These are phyloP conservation scores for Leccinum longicurvipes DNA, from an alignment of 768 basidiomycete species.

Conservation along the genomic window DNA sequence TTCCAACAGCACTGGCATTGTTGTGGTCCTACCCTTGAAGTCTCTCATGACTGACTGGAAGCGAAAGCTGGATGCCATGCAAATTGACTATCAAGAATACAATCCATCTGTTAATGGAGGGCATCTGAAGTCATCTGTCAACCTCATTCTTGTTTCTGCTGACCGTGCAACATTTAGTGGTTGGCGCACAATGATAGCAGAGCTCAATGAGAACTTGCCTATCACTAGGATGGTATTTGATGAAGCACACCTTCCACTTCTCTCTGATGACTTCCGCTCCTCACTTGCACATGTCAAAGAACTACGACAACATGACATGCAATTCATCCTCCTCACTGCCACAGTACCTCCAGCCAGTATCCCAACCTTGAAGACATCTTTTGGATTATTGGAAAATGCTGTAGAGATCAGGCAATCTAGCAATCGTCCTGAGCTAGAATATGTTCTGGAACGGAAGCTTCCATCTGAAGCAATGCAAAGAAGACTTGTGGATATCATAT, in stretches of 20 bases:
- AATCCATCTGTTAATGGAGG: background rate
- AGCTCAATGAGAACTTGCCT: background rate
- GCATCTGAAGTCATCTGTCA: background rate
- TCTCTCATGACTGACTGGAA: background rate
- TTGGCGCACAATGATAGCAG: background rate
- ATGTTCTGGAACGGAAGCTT: background rate
- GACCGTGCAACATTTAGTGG: background rate
- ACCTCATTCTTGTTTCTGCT: background rate
- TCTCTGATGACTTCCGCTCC: background rate
- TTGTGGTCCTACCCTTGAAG: background rate
- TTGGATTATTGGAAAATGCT: background rate
- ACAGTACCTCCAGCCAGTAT: background rate
- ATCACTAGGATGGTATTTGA: background rate
- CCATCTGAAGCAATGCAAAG: background rate
- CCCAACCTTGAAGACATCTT: background rate
- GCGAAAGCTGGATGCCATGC: background rate
- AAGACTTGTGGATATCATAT: background rate
- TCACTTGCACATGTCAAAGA: background rate
- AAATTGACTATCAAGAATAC: background rate
- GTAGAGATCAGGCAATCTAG: background rate
- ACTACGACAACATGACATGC: background rate
- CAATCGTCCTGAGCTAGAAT: background rate
- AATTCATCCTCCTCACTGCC: background rate
- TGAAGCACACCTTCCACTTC: background rate
- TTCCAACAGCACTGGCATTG: background rate